Conservation (phyloP, 306 rosid genomes). For the Corylus heterophylla region DNA sequence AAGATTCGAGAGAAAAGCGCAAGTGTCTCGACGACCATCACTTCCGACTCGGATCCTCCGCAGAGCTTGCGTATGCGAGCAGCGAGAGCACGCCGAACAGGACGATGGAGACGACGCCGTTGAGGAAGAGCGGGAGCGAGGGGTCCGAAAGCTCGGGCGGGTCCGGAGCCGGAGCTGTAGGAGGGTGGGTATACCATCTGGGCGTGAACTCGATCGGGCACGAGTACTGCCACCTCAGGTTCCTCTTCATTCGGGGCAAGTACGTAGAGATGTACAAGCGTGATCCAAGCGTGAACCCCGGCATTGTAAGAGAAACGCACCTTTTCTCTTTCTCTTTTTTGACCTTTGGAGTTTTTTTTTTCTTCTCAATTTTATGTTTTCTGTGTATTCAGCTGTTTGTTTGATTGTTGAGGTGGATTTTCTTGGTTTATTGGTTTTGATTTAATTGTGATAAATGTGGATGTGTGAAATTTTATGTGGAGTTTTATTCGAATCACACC, state of each 20-base stretch:
- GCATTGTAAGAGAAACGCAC: conserved; percentile 51
- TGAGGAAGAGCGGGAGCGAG: conserved; percentile 32
- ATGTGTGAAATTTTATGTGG: too few relatives aligned
- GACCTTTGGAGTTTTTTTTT: neutral
- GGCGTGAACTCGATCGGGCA: conserved; percentile 82
- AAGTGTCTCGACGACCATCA: too few relatives aligned
- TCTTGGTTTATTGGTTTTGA: too few relatives aligned
- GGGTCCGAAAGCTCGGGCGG: conserved; percentile 3
- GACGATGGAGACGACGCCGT: conserved; percentile 21
- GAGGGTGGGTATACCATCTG: conserved; percentile 88
- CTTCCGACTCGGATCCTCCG: neutral
- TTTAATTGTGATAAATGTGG: too few relatives aligned
- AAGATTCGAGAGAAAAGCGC: too few relatives aligned
- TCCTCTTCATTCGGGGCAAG: conserved; percentile 70
- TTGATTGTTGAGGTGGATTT: neutral
- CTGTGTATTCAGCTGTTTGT: conserved; percentile 2
- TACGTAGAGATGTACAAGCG: conserved; percentile 79
- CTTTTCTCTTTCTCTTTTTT: neutral
- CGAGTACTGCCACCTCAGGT: conserved; percentile 76
- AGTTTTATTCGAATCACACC: too few relatives aligned
- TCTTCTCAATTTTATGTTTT: neutral
- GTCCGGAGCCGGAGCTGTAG: conserved; percentile 33
- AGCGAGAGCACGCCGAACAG: neutral
- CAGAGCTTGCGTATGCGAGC: too few relatives aligned
- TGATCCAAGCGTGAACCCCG: conserved; percentile 77